phyloP scores from a whole-genome alignment of 306 rosid species.

The Prunus persica region DNA sequence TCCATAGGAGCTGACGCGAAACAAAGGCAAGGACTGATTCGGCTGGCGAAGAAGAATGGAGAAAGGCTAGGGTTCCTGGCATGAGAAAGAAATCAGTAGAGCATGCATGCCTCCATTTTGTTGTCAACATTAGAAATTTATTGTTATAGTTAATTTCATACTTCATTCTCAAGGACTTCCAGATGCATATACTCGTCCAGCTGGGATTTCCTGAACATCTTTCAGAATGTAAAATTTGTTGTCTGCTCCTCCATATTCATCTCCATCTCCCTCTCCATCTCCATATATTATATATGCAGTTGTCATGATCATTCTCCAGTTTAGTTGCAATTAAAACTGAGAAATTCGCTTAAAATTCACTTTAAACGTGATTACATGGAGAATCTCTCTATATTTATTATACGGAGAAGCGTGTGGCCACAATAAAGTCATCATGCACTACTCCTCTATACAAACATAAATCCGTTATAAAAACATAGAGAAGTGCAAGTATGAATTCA shows the following conservation, averaged over 20 bases:
- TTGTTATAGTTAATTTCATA: slow-evolving; percentile 18
- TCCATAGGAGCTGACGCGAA: slow-evolving; percentile 96
- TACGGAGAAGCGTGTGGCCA: too few species aligned
- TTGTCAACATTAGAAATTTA: slow-evolving; percentile 36
- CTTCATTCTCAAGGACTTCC: slow-evolving; percentile 2
- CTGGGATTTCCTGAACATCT: slow-evolving; percentile 21
- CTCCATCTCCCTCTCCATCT: too few species aligned
- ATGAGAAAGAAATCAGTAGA: slow-evolving; percentile 21
- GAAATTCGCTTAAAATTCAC: too few species aligned
- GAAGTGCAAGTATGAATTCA: too few species aligned
- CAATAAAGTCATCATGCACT: too few species aligned
- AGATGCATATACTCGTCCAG: slow-evolving; percentile 17
- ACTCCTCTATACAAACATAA: too few species aligned
- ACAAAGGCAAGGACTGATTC: slow-evolving; percentile 94
- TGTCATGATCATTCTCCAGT: slow-evolving; percentile 35
- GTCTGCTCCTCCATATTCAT: slow-evolving; percentile 3
- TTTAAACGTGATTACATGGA: too few species aligned
- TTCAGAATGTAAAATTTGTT: slow-evolving; percentile 41
- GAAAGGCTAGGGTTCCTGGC: slow-evolving; percentile 97
- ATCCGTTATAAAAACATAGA: too few species aligned
- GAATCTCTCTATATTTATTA: too few species aligned
- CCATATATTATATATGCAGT: slow-evolving; percentile 15
- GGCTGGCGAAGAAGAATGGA: slow-evolving; percentile 98
- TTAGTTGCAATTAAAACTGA: slow-evolving; percentile 16
- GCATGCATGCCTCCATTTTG: slow-evolving; percentile 32